These are phyloP conservation scores for Erythrobasidium yunnanense DNA, from an alignment of 768 basidiomycete genomes.

Conservation along the genomic window DNA sequence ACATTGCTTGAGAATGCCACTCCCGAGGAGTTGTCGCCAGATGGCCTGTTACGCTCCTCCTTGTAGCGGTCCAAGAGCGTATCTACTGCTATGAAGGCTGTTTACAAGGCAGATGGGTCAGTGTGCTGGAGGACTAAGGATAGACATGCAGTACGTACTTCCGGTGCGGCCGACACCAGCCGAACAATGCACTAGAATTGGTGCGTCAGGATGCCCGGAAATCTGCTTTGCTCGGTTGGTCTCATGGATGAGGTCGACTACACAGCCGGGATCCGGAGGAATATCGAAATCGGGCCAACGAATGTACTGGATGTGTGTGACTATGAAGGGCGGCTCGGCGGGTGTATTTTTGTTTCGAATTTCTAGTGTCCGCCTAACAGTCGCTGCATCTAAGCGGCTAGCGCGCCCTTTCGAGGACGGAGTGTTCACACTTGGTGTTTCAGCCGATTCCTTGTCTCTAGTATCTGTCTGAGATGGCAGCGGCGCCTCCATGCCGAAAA, in stretches of 20 bases:
- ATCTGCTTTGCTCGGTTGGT: constrained; percentile 46
- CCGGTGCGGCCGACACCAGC: constrained; percentile 93
- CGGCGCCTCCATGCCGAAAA: constrained; percentile 32
- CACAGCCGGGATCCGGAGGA: constrained; percentile 64
- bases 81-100: constrained; percentile 23
- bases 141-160: constrained; percentile 11
- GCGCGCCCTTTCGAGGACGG: background rate
- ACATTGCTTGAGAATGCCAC: background rate
- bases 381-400: constrained; percentile 29
- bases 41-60: background rate
- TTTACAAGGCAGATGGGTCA: background rate
- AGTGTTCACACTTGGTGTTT: background rate
- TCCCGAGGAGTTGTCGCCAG: background rate
- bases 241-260: constrained; percentile 62
- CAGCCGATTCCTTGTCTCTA: background rate
- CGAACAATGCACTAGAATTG: constrained; percentile 69
- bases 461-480: background rate
- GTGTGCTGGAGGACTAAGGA: background rate
- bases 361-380: constrained; percentile 50
- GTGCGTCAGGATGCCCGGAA: constrained; percentile 29
- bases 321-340: constrained; percentile 43
- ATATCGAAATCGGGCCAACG: constrained; percentile 97
- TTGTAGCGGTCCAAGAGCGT: constrained; percentile 12
- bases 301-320: constrained; percentile 82
- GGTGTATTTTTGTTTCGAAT: constrained; percentile 53